Conservation (phyloP, 345 rosid genomes). For the Pistacia vera region DNA sequence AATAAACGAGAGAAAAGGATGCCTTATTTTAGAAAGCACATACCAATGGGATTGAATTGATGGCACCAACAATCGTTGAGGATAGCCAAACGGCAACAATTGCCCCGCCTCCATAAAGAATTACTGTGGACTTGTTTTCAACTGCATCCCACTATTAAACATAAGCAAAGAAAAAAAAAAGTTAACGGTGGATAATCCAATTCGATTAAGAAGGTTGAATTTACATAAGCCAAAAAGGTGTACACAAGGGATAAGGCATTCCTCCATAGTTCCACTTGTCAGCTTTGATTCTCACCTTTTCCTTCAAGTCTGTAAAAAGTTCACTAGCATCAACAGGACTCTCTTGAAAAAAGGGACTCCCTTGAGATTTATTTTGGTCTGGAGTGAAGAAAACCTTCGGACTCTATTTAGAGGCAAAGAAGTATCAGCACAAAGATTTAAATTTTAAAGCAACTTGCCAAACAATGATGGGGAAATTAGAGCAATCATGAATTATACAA, state of each 20-base stretch:
- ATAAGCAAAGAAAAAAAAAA: not conserved
- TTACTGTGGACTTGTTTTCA: conserved; percentile 89
- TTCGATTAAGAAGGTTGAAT: not conserved
- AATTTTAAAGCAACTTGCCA: not conserved
- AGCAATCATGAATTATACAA: not conserved
- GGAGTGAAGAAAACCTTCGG: conserved; percentile 48
- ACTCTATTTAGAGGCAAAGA: conserved; percentile 42
- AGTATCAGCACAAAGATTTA: not conserved
- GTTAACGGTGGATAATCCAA: not conserved
- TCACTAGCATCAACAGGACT: conserved; percentile 64
- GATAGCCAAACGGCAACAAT: conserved; percentile 93
- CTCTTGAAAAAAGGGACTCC: conserved; percentile 53
- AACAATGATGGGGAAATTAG: not conserved
- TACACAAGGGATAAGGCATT: no score
- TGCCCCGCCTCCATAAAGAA: conserved; percentile 95
- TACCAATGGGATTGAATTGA: conserved; percentile 98
- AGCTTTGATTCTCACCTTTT: conserved; percentile 56
- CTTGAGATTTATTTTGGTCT: conserved; percentile 72
- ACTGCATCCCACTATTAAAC: conserved; percentile 83
- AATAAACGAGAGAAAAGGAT: not conserved
- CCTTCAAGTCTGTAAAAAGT: conserved; percentile 83
- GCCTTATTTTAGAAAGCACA: conserved; percentile 4
- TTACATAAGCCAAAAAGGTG: not conserved
- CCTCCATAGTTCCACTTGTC: not conserved
- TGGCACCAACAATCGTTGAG: conserved; percentile 78